Base-by-base conservation (phyloP, 2,329 filamentous ascomycete genomes). In the Lachnum nothofagi region DNA sequence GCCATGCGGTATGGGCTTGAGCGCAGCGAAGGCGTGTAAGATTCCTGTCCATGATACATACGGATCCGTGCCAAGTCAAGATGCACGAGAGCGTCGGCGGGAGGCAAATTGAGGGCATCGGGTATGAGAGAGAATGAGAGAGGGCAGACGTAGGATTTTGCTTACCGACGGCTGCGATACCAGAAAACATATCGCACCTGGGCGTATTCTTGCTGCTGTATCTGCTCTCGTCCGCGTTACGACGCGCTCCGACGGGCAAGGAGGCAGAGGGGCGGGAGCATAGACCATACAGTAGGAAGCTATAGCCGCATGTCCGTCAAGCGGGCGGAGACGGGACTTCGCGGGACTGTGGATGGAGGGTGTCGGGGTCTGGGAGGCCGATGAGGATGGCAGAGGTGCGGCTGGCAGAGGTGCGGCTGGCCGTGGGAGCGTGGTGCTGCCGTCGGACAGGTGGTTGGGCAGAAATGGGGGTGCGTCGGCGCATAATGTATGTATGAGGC, bases 161-260 rank as follows among this genome's bases (percentile, higher is more conserved):
- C 42, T 14, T 44, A 45, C 42, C 42, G 19, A 33, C 19, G 10
- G 31, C 42, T 27, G 12, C 31, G 19, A 45, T 45, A 22, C 31
- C 25, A 7, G 42, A 27, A 45, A 45, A 45, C 42, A 45, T 45
- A n/a, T 37, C 33, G 33, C 31, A 27, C 33, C 42, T n/a, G n/a
- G n/a, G n/a, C n/a, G n/a, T n/a, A n/a, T n/a, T n/a, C n/a, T n/a
- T n/a, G n/a, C n/a, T n/a, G n/a, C n/a, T n/a, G n/a, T 38, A 20
- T 14, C 22, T n/a, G 10, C 25, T 45, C 20, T 38, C 33, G 20
- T 19, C 33, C 20, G 31, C 19, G 33, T 17, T 19, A 19, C 25
- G 20, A 10, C 37, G 37, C 17, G 20, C 37, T 39, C 37, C 37
- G 22, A 20, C 17, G 7, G 12, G 12, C 25, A n/a, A n/a, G n/a